Conservation (phyloP, 1,284 basidiomycete species). For the Melampsora americana region DNA sequence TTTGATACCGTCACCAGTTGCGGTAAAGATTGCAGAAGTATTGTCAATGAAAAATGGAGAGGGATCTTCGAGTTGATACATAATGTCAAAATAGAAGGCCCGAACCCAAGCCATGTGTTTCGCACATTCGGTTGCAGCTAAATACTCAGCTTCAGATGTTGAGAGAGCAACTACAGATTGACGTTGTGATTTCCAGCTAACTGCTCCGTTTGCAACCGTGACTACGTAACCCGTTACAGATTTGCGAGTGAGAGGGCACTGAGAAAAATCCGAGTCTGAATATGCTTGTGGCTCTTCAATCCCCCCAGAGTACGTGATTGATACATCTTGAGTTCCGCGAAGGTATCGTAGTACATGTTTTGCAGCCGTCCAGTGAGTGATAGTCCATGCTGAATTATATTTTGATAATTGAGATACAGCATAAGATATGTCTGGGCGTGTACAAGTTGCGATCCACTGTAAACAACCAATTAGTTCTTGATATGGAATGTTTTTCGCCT, state of each 20-base stretch:
- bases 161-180: slow-evolving; percentile 55
- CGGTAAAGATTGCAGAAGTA: not conserved
- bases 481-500: no score
- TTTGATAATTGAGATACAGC: not conserved
- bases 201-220: slow-evolving; percentile 50
- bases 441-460: no score
- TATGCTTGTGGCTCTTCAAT: slow-evolving; percentile 53
- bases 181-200: slow-evolving; percentile 56
- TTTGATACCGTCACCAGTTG: not conserved
- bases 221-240: slow-evolving; percentile 57
- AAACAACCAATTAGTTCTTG: no score
- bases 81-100: not conserved
- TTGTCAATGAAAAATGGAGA: not conserved
- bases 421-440: not conserved
- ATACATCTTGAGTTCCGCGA: not conserved
- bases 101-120: slow-evolving; percentile 56
- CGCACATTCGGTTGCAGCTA: slow-evolving; percentile 59
- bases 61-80: not conserved
- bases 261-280: slow-evolving; percentile 57
- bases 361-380: slow-evolving; percentile 36
- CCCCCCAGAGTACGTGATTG: not conserved
- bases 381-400: not conserved
- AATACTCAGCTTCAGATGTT: slow-evolving; percentile 57
- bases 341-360: slow-evolving; percentile 31
- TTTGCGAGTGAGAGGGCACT: slow-evolving; percentile 50